Base-by-base conservation (phyloP, 441 rosid species). In the Daphne laureola region DNA sequence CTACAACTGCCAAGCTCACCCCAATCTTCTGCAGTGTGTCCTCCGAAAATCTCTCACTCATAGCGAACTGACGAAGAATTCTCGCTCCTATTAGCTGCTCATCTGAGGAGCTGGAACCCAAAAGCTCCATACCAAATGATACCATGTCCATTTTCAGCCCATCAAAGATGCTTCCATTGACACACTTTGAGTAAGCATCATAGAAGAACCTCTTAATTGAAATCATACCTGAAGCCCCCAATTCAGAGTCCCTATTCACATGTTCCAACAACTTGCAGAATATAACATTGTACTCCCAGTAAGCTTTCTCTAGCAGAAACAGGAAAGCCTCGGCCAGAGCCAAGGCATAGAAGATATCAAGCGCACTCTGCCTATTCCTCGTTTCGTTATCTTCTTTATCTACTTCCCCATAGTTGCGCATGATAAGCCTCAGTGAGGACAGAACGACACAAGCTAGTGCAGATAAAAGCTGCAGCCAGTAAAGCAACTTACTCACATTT, bases 81-180 rank as follows among this genome's bases (percentile, higher is more conserved):
- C 80, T 78, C 1, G 73, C 84, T 52, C 98, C 96, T 15, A 83
- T 80, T 15, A 86, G 87, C 71, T 92, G 96, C 69, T 92, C 97
- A 55, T 92, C 98, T 0, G 81, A 77, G 23, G 80, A 84, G 49
- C 53, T 83, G 2, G 98, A 92, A 35, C 53, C 66, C 79, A 86
- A 58, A 0, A 89, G 80, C 42, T 89, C 98, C 81, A 78, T 82
- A 7, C 80, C 82, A 44, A 92, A 89, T 53, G 70, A 72, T 16
- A 84, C 86, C 75, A 89, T 71, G 59, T 92, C 97, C 97, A 92
- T 92, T 68, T 82, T 81, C 70, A 89, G 55, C 14, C 98, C 95
- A 56, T 92, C 97, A 54, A 92, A 92, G 47, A 92, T 83, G 63
- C 95, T 86, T 47, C 96, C 96, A 60, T 81, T 75, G 23, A 92